Percentiles rank a stretch among this genome's conserved stretches.
These are phyloP conservation scores for Suillus subaureus DNA, from an alignment of 768 basidiomycete species.

Conservation along the genomic window DNA sequence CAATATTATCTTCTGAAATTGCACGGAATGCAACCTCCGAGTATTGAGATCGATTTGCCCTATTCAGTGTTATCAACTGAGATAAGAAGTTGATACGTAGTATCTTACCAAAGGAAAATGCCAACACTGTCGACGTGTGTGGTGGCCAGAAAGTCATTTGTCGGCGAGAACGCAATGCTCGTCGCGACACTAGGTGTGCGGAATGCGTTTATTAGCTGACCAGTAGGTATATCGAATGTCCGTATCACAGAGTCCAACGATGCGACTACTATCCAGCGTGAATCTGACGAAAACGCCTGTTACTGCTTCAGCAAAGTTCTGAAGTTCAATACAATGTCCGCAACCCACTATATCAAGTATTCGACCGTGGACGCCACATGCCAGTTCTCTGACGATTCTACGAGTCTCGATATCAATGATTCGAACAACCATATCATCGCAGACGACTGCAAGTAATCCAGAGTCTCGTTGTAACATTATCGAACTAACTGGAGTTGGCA, in stretches of 20 bases:
- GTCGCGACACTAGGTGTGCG: slow-evolving; percentile 85
- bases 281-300: slow-evolving; percentile 93
- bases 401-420: slow-evolving; percentile 91
- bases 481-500: slow-evolving; percentile 71
- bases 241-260: slow-evolving; percentile 91
- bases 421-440: slow-evolving; percentile 85
- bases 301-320: slow-evolving; percentile 11
- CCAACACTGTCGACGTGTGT: slow-evolving; percentile 94
- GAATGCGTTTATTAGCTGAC: slow-evolving; percentile 90
- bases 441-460: slow-evolving; percentile 78
- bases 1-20: slow-evolving; percentile 75
- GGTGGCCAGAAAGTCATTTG: slow-evolving; percentile 94
- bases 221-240: slow-evolving; percentile 95
- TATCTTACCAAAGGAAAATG: slow-evolving; percentile 86
- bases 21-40: slow-evolving; percentile 79
- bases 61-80: slow-evolving; percentile 28
- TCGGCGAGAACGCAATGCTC: slow-evolving; percentile 90
- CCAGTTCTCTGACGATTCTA: slow-evolving; percentile 85
- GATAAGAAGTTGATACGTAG: slow-evolving; percentile 3
- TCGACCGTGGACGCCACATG: slow-evolving; percentile 74
- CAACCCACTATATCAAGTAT: slow-evolving; percentile 82
- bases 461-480: slow-evolving; percentile 83
- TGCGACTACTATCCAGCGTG: slow-evolving; percentile 87
- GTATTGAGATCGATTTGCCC: slow-evolving; percentile 97
- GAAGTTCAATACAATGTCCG: background rate